Percentiles rank a stretch among this genome's conserved stretches.
Conservation (phyloP, 257 asterid species). For the Echites panduratus region DNA sequence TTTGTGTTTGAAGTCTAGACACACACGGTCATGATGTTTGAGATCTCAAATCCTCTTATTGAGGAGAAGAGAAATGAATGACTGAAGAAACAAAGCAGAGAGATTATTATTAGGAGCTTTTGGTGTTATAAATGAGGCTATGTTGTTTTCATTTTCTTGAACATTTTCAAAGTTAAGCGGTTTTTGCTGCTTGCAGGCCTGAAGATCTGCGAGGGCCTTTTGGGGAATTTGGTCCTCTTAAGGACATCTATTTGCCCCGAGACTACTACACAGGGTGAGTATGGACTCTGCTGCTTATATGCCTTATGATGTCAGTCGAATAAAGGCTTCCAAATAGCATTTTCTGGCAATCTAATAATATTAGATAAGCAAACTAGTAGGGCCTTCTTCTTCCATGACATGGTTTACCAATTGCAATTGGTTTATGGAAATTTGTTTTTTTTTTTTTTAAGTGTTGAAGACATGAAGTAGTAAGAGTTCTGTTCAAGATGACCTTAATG, state of each 20-base stretch:
- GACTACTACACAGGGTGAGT: conserved; percentile 60
- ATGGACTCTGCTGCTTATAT: background rate
- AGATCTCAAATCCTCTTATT: background rate
- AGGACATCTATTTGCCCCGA: conserved; percentile 59
- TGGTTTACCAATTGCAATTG: conserved; percentile 10
- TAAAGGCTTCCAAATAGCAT: background rate
- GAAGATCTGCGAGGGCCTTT: conserved; percentile 69
- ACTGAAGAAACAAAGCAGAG: background rate
- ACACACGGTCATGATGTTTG: too few relatives aligned
- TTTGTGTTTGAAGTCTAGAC: background rate
- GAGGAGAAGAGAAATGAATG: background rate
- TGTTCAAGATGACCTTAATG: conserved; percentile 47
- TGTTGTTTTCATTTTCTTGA: background rate
- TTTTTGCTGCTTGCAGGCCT: conserved; percentile 34
- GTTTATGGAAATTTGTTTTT: conserved; percentile 27
- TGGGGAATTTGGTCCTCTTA: conserved; percentile 62
- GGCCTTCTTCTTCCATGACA: conserved; percentile 4
- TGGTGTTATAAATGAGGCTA: background rate
- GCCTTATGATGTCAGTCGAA: background rate
- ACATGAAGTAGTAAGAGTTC: conserved; percentile 47
- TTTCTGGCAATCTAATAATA: background rate
- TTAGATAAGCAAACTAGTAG: background rate
- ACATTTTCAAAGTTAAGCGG: background rate
- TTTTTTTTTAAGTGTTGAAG: conserved; percentile 50
- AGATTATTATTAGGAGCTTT: background rate